phyloP scores from a whole-genome alignment of 2,329 filamentous ascomycete species.

The Grosmannia huntii region DNA sequence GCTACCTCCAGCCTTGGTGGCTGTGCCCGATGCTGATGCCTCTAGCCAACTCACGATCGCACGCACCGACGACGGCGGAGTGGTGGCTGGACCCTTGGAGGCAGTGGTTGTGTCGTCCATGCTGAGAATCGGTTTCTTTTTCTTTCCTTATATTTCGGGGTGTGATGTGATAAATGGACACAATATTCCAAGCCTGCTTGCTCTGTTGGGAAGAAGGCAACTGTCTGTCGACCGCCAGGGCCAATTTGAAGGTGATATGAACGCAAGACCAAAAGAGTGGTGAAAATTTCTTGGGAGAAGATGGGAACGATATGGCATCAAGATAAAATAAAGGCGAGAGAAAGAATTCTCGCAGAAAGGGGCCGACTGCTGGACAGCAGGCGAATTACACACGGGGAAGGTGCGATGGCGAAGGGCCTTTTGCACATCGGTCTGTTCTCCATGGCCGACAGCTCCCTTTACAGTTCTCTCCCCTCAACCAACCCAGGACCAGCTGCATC shows the following conservation, averaged over 20 bases:
- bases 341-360: background rate
- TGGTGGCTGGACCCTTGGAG: no score
- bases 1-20: background rate
- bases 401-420: background rate
- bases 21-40: background rate
- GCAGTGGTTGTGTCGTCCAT: background rate
- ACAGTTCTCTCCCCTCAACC: background rate
- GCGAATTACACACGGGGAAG: background rate
- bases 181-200: no score
- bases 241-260: no score
- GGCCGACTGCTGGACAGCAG: background rate
- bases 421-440: background rate
- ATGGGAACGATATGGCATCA: background rate
- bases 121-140: background rate
- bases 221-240: no score
- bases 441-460: background rate
- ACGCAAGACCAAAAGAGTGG: no score
- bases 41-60: background rate
- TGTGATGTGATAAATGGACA: no score
- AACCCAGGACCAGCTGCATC: background rate
- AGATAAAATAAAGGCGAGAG: background rate
- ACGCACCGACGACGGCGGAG: background rate
- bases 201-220: no score
- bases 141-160: no score
- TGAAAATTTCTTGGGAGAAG: background rate